Conservation (phyloP, 352 stramenopile species). For the Phytophthora multivora region DNA sequence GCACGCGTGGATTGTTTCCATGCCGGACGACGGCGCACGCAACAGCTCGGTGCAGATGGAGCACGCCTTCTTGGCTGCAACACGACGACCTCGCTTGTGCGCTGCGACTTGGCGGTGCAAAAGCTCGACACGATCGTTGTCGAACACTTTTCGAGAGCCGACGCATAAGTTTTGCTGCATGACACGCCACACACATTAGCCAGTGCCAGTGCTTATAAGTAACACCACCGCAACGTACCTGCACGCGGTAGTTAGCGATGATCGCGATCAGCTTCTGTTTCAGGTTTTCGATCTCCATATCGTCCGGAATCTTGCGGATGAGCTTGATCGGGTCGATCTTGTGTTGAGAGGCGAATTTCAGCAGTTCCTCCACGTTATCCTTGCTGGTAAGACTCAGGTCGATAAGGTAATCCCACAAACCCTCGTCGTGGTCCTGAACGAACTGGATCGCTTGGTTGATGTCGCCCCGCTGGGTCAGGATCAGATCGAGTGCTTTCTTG, state of each 20-base stretch:
- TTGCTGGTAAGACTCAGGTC: conserved; percentile 80
- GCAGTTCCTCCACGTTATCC: conserved; percentile 73
- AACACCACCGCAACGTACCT: conserved; percentile 40
- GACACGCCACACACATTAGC: background rate
- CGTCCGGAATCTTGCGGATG: conserved; percentile 84
- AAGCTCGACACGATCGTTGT: conserved; percentile 75
- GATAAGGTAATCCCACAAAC: conserved; percentile 86
- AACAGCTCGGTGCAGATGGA: conserved; percentile 70
- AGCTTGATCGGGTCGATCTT: conserved; percentile 88
- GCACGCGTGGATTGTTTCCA: conserved; percentile 64
- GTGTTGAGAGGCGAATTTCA: conserved; percentile 76
- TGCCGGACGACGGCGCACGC: conserved; percentile 49
- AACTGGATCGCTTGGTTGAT: conserved; percentile 87
- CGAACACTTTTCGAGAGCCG: conserved; percentile 79
- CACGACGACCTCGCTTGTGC: conserved; percentile 64
- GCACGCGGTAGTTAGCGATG: conserved; percentile 80
- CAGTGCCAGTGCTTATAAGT: background rate
- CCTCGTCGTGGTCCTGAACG: conserved; percentile 76
- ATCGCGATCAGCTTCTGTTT: conserved; percentile 86
- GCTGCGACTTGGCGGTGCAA: conserved; percentile 67
- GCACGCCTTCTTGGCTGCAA: conserved; percentile 63
- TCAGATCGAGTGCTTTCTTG: conserved; percentile 84
- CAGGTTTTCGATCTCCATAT: conserved; percentile 83
- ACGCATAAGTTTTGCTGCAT: conserved; percentile 76
- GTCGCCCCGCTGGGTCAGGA: conserved; percentile 79